Base-by-base conservation (phyloP, 306 rosid species). In the Boehmeria nivea region DNA sequence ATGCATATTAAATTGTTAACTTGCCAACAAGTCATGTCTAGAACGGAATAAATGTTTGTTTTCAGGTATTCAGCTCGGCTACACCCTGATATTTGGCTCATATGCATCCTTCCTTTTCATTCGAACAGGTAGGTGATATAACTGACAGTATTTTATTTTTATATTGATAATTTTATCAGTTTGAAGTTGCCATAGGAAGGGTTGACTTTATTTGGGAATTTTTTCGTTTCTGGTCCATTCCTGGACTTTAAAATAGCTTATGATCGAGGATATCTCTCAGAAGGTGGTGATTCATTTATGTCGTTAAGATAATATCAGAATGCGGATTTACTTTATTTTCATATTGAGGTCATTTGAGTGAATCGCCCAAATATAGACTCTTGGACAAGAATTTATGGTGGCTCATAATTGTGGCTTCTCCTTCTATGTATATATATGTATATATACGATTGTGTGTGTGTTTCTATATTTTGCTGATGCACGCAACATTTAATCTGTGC, bases 11-110 rank as follows among this genome's bases (percentile, higher is more conserved):
- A 31, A n/a, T 0, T 43, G 28, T 24, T 22, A 18, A 1, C 12
- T 6, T 63, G 22, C 50, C 58, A 59, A 21, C 3, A 2, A 26
- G 26, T 31, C 14, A 15, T 54, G 43, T 33, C 46, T 23, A 31
- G 9, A 48, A 50, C 18, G 14, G 51, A 23, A 51, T 21, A 27
- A 23, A 45, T 23, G 53, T 50, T 39, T 57, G 55, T 56, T 63
- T 55, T 23, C 87, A 87, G 99, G 96, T 73, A 73, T 87, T 56
- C 94, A 91, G 87, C 96, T 91, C 62, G 86, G 94, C 67, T 91
- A 91, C 71, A 91, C 96, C 16, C 82, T 85, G 56, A 16, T 91
- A 73, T 91, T 91, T 64, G 99, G 99, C 57, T 84, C 96, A 54
- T 91, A 85, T 55, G 95, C 96, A n/a, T 81, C 94, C 46, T 87